A percentile compares a stretch with the other conserved stretches of the same genome.
Conservation (phyloP, 352 stramenopile genomes). For the Phytophthora crassamura region DNA sequence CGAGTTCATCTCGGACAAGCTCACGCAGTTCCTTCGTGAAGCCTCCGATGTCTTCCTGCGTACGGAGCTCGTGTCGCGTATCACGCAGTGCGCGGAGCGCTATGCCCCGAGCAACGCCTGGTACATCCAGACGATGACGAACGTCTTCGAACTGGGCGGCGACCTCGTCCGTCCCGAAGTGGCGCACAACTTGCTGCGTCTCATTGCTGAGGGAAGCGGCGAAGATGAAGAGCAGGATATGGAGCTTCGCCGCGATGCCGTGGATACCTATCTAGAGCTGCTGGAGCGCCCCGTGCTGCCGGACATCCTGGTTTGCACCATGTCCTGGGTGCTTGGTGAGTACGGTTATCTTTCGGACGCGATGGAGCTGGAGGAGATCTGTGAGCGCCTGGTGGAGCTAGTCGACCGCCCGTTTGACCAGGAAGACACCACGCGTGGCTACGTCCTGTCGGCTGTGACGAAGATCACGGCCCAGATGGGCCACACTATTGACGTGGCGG, state of each 20-base stretch:
- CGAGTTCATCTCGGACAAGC: conserved; percentile 99
- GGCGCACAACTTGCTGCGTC: conserved; percentile 97
- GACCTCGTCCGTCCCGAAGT: conserved; percentile 98
- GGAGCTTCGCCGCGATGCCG: conserved; percentile 95
- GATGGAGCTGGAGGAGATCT: conserved; percentile 95
- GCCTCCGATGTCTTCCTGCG: conserved; percentile 98
- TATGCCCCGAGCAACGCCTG: conserved; percentile 98
- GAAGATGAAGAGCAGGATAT: conserved; percentile 98
- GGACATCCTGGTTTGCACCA: conserved; percentile 96
- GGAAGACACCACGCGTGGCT: conserved; percentile 94
- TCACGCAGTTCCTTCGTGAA: conserved; percentile 96
- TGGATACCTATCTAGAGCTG: conserved; percentile 97
- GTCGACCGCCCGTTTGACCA: conserved; percentile 88
- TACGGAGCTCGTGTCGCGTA: conserved; percentile 96
- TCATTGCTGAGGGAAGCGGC: conserved; percentile 98
- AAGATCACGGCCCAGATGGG: conserved; percentile 98
- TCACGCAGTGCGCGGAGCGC: conserved; percentile 98
- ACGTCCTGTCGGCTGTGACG: conserved; percentile 96
- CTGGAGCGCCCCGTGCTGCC: conserved; percentile 96
- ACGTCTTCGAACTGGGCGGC: conserved; percentile 95
- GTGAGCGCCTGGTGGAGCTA: conserved; percentile 95
- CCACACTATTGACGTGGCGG: conserved; percentile 88
- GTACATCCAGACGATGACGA: conserved; percentile 99
- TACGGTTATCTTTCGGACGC: conserved; percentile 97
- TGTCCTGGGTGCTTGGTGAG: conserved; percentile 99